Evolutionary conservation across 495 filamentous ascomycete species (phyloP), one percentile per base, ranked within the genome.

Genomic region (Penicillium bialowiezense): DNA sequence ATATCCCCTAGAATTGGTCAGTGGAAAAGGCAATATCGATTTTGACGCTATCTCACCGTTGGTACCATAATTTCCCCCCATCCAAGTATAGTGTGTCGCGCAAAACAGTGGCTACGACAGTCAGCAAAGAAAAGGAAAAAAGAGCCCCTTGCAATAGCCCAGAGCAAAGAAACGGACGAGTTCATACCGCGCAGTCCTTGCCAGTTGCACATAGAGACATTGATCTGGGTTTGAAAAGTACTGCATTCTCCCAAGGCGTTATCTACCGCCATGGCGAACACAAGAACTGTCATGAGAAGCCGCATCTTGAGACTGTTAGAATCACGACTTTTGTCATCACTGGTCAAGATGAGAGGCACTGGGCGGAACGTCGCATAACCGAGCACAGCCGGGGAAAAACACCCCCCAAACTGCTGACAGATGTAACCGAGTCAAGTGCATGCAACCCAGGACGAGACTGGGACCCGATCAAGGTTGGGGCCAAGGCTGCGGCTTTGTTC

Each of bases 81-180:
- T 90, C 85, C 15, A 90, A 45, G 54, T 84, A 90, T 20, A 89
- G 66, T 2, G 76, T 85, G 56, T 90, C 84, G 19, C 75, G 79
- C 34, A 89, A 71, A 2, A 85, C 64, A 39, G 78, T 78, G 51
- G 75, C 86, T 85, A 46, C 38, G 26, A 13, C 7, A n/a, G 14
- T 41, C 20, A 19, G 47, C n/a, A 15, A 12, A 21, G 8, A 20
- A 31, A 9, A 10, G 5, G 1, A 18, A 12, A 10, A 15, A 14
- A 1, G 20, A 31, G 15, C n/a, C n/a, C n/a, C n/a, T n/a, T n/a
- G n/a, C n/a, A 26, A 26, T 26, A 8, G 23, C 23, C 23, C 23
- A 26, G 23, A 4, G 23, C 23, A 26, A 8, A 26, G 8, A 26
- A 3, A 26, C 23, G 23, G 8, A 26, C 23, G 19, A 34, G 3